phyloP scores from a whole-genome alignment of 441 rosid species.

The Eutrema salsugineum region DNA sequence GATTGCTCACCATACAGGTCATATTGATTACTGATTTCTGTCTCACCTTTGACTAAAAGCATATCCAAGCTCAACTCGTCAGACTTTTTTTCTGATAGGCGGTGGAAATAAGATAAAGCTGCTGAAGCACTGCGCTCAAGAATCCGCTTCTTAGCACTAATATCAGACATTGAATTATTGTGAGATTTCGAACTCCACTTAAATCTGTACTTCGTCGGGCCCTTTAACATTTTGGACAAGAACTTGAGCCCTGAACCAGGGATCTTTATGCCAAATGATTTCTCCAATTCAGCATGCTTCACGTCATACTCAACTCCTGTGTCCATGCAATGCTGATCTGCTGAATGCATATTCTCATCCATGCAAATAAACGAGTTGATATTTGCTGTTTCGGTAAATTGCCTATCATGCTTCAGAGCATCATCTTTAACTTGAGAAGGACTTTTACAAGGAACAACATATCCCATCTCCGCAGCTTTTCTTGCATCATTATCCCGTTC shows the following conservation, averaged over 20 bases:
- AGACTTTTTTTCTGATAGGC: slow-evolving; percentile 39
- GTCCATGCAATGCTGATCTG: slow-evolving; percentile 86
- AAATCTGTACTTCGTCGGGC: slow-evolving; percentile 50
- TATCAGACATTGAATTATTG: slow-evolving; percentile 40
- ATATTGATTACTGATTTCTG: slow-evolving; percentile 30
- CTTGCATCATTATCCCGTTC: slow-evolving; percentile 78
- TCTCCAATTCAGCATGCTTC: slow-evolving; percentile 95
- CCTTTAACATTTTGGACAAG: slow-evolving; percentile 65
- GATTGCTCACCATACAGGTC: slow-evolving; percentile 31
- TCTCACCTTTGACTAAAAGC: slow-evolving; percentile 39
- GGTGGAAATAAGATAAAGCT: slow-evolving; percentile 66
- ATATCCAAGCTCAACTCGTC: slow-evolving; percentile 36
- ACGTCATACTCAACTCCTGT: slow-evolving; percentile 74
- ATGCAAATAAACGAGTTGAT: slow-evolving; percentile 52
- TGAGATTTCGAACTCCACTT: slow-evolving; percentile 63
- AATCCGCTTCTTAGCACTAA: slow-evolving; percentile 69
- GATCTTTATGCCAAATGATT: slow-evolving; percentile 86
- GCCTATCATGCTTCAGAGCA: slow-evolving; percentile 38
- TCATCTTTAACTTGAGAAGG: slow-evolving; percentile 41
- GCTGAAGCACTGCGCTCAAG: slow-evolving; percentile 83
- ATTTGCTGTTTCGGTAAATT: slow-evolving; percentile 37
- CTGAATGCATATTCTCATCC: slow-evolving; percentile 82
- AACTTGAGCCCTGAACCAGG: slow-evolving; percentile 79
- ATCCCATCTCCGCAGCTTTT: slow-evolving; percentile 84
- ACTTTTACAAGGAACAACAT: slow-evolving; percentile 50